Percentiles rank a stretch among this genome's conserved stretches.
These are phyloP conservation scores for Solanum chiquidenum DNA, from an alignment of 257 asterid genomes.

Conservation along the genomic window DNA sequence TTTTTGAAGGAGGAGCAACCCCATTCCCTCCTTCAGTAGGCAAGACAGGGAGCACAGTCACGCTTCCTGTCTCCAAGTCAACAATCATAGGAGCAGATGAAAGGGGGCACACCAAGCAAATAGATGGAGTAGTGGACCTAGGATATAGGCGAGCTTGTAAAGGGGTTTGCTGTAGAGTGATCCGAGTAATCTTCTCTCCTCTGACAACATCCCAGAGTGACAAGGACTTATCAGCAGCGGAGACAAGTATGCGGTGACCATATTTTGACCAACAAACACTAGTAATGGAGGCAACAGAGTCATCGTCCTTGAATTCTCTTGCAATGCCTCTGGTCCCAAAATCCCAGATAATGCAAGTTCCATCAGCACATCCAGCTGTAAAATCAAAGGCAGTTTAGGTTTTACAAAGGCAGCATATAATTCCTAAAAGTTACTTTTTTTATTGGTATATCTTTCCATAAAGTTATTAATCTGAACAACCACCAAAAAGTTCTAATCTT, in stretches of 20 bases:
- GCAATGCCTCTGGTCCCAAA: slow-evolving; percentile 83
- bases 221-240: slow-evolving; percentile 85
- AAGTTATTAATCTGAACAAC: background rate
- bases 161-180: slow-evolving; percentile 56
- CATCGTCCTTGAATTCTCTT: slow-evolving; percentile 58
- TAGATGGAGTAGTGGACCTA: slow-evolving; percentile 56
- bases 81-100: slow-evolving; percentile 89
- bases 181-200: slow-evolving; percentile 65
- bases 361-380: slow-evolving; percentile 91
- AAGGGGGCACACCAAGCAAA: slow-evolving; percentile 80
- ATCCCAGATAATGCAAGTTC: slow-evolving; percentile 87
- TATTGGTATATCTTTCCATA: background rate
- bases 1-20: slow-evolving; percentile 40
- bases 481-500: background rate
- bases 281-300: slow-evolving; percentile 64
- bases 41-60: slow-evolving; percentile 63
- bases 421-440: background rate
- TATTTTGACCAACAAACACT: slow-evolving; percentile 86
- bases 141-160: slow-evolving; percentile 83
- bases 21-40: slow-evolving; percentile 40
- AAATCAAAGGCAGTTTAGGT: background rate
- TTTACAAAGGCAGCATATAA: background rate
- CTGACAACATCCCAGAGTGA: slow-evolving; percentile 81
- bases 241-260: slow-evolving; percentile 69
- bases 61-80: slow-evolving; percentile 36